phyloP scores from a whole-genome alignment of 2,329 filamentous ascomycete species.

The Pseudomassariella vexata region DNA sequence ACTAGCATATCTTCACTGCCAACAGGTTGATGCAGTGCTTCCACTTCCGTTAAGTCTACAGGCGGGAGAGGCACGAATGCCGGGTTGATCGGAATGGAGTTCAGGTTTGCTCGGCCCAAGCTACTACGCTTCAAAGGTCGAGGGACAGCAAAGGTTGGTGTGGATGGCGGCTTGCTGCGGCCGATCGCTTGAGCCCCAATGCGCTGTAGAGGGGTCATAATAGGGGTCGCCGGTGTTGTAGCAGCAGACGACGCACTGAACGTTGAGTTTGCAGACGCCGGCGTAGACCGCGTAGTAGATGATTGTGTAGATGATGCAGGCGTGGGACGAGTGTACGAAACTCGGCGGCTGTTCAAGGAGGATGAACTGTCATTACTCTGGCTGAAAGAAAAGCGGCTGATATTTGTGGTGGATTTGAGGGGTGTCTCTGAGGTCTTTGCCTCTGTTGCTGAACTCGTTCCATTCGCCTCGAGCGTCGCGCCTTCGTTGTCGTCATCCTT shows the following conservation, averaged over 20 bases:
- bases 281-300: slow-evolving; percentile 13
- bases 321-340: slow-evolving; percentile 21
- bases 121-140: slow-evolving; percentile 15
- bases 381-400: slow-evolving; percentile 26
- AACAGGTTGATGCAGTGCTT: slow-evolving; percentile 38
- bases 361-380: slow-evolving; percentile 15
- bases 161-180: slow-evolving; percentile 20
- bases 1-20: slow-evolving; percentile 55
- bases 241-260: slow-evolving; percentile 35
- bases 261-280: slow-evolving; percentile 22
- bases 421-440: slow-evolving; percentile 16
- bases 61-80: slow-evolving; percentile 50
- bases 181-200: slow-evolving; percentile 41
- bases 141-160: slow-evolving; percentile 15
- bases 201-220: slow-evolving; percentile 47
- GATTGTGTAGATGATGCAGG: slow-evolving; percentile 26
- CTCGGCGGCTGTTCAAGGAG: slow-evolving; percentile 4
- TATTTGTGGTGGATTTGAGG: slow-evolving; percentile 20
- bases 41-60: slow-evolving; percentile 47
- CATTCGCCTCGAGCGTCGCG: neutral
- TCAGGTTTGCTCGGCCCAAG: slow-evolving; percentile 20
- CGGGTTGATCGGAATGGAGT: slow-evolving; percentile 41
- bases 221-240: slow-evolving; percentile 33
- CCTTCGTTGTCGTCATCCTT: slow-evolving; percentile 14
- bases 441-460: slow-evolving; percentile 2